Percentiles rank a stretch among this genome's conserved stretches.
These are phyloP conservation scores for Elongisporangium undulatum DNA, from an alignment of 352 stramenopile genomes.

Conservation along the genomic window DNA sequence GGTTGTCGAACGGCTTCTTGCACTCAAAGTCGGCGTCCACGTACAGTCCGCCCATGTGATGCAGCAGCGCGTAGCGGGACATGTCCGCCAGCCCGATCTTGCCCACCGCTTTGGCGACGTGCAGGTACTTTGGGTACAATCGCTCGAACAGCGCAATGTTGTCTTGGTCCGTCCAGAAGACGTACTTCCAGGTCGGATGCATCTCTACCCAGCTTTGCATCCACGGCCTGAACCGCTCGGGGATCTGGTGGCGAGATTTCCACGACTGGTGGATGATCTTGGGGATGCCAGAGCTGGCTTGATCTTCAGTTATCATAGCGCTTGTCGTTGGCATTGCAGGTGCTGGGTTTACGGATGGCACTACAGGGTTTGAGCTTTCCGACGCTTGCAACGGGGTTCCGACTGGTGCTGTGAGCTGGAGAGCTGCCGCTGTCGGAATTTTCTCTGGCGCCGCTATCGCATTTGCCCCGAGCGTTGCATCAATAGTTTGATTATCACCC, in stretches of 20 bases:
- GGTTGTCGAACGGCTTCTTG: slow-evolving; percentile 25
- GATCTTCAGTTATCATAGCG: neutral
- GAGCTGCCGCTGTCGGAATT: neutral
- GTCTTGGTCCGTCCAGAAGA: slow-evolving; percentile 57
- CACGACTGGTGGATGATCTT: slow-evolving; percentile 56
- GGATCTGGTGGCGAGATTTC: slow-evolving; percentile 35
- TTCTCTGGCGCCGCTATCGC: neutral
- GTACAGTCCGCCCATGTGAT: slow-evolving; percentile 46
- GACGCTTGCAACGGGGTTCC: neutral
- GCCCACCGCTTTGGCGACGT: slow-evolving; percentile 26
- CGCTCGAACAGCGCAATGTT: slow-evolving; percentile 43
- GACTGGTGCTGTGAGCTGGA: no score
- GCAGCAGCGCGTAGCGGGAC: slow-evolving; percentile 46
- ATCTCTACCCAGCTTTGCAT: slow-evolving; percentile 42
- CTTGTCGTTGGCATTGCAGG: neutral
- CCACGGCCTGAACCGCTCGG: slow-evolving; percentile 42
- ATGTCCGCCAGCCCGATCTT: slow-evolving; percentile 53
- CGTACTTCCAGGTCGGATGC: slow-evolving; percentile 44
- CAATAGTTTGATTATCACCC: neutral
- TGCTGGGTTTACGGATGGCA: neutral
- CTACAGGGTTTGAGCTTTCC: neutral
- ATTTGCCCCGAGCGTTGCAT: neutral
- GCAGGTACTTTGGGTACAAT: slow-evolving; percentile 39
- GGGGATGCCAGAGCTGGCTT: slow-evolving; percentile 18
- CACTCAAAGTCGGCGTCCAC: slow-evolving; percentile 55